Evolutionary conservation across 1,284 basidiomycete species (phyloP), one percentile per base, ranked within the genome.

Genomic region (Psilocybe mexicana): DNA sequence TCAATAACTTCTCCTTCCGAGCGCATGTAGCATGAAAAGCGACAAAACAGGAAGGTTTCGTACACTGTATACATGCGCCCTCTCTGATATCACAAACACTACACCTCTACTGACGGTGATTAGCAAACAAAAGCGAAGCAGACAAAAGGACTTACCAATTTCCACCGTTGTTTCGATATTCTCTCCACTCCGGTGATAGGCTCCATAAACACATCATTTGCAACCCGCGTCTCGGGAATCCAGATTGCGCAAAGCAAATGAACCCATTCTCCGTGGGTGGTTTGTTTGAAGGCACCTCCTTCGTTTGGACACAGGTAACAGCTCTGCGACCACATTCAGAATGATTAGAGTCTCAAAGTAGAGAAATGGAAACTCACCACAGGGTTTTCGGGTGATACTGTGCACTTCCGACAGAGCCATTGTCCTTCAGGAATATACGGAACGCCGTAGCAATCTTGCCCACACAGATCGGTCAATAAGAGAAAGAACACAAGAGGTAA

Each of bases 351-450:
- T 33, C 25, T 47, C 10, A 40, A 50, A 38, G 11, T 44, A 24
- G 36, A 40, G 35, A n/a, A 35, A 45, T 38, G 48, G 2, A 8
- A 14, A 76, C 90, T 66, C 70, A 95, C 94, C 45, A 99, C 96
- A 7, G 96, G 94, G 62, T 90, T 92, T 72, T 98, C 96, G 0
- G 97, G 97, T 1, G 94, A 97, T 18, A 99, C 95, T 1, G 95
- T 98, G 71, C 97, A 99, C 74, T 99, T 99, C 54, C 97, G 81
- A 73, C 97, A 99, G 33, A 99, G 84, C 97, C 97, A 99, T 74
- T 99, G 96, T 0, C 97, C 97, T 75, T 99, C 97, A 0, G 97
- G 97, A 61, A 99, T 98, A 70, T 99, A 99, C 2, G 97, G 97
- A 3, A 99, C 94, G 35, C 97, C 97, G 72, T 99, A 99, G 70